phyloP scores from a whole-genome alignment of 2,329 filamentous ascomycete species.

The Trichophyton verrucosum region DNA sequence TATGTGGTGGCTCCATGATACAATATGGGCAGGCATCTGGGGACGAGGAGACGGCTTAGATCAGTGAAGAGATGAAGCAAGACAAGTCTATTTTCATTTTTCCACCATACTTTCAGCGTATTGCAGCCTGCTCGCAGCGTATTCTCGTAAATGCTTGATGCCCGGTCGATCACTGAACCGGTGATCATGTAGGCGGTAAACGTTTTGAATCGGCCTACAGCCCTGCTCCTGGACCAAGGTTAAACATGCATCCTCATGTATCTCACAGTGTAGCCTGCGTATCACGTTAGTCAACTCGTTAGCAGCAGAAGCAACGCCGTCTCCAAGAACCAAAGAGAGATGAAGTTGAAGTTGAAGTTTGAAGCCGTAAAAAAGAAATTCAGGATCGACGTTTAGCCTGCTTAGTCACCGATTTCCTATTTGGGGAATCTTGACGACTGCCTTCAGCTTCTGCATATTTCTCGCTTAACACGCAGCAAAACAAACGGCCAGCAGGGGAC shows the following conservation, averaged over 20 bases:
- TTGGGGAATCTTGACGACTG: conserved; percentile 23
- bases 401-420: background rate
- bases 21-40: background rate
- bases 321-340: background rate
- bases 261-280: background rate
- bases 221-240: background rate
- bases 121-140: no score
- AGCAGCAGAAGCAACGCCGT: background rate
- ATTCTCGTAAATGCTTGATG: no score
- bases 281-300: background rate
- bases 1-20: conserved; percentile 6
- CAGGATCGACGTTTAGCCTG: background rate
- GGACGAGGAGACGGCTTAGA: conserved; percentile 1
- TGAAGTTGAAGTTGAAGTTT: background rate
- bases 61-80: no score
- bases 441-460: background rate
- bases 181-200: background rate
- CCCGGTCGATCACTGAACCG: background rate
- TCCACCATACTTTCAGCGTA: no score
- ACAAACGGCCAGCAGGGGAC: no score
- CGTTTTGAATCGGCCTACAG: background rate
- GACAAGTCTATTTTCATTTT: no score
- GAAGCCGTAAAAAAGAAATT: background rate
- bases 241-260: background rate
- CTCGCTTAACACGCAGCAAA: background rate